Evolutionary conservation across 495 filamentous ascomycete species (phyloP), one percentile per base, ranked within the genome.

Genomic region (Xanthoparmelia taractica): DNA sequence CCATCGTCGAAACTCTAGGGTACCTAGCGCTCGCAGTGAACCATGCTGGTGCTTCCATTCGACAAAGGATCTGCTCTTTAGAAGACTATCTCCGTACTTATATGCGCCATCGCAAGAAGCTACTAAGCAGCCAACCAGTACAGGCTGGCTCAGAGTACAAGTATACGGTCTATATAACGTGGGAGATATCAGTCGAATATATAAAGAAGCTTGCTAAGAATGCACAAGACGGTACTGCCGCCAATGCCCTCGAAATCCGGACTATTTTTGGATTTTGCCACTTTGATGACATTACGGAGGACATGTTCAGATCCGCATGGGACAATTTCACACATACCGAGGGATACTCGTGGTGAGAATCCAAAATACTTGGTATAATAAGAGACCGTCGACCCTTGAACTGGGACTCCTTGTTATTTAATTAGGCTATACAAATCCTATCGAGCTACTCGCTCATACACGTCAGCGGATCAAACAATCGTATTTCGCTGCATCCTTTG

Each of bases 191-290:
- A 6, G 62, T 68, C n/a, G 59, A 36, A 4, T 48, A 43, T 20
- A 60, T 50, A 20, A 60, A 36, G 13, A 17, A 45, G 11, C 31
- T 38, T 6, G 43, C 57, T 65, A 29, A 68, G 40, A 45, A 69
- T 73, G 8, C 52, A 65, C 64, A 6, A 13, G 48, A 37, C n/a
- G 27, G 17, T 6, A 27, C 20, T 31, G 59, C 64, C n/a, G 47
- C 61, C 37, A 70, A 73, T 45, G 73, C 73, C 31, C 61, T 70
- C 47, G 67, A 74, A 20, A 58, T 75, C 29, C 58, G 70, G 8
- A 66, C 71, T 23, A 31, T 74, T 34, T 75, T 78, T 60, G 69
- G 74, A 15, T 78, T 75, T 55, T 69, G 76, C 62, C 76, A 78
- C 63, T 68, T 63, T 62, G 67, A 74, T n/a, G 61, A 65, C 27